Percentiles rank a stretch among this genome's conserved stretches.
These are phyloP conservation scores for Tuber brumale DNA, from an alignment of 495 filamentous ascomycete genomes.

Conservation along the genomic window DNA sequence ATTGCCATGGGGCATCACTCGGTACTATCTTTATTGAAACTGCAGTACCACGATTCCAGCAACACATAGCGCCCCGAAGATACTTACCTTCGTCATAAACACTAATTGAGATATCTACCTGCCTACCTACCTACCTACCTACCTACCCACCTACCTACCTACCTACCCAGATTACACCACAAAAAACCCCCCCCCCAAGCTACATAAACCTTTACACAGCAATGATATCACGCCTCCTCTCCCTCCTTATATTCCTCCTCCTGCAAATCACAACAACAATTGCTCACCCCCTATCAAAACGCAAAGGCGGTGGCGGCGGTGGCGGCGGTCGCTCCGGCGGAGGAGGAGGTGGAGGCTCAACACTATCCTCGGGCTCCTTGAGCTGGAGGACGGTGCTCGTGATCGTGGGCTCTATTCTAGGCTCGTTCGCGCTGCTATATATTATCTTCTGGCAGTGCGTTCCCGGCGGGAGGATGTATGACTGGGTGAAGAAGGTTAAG, in stretches of 20 bases:
- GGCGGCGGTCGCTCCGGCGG: neutral
- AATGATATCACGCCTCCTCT: neutral
- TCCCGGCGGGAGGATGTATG: neutral
- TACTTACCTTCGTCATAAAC: neutral
- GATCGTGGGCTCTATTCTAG: neutral
- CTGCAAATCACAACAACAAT: neutral
- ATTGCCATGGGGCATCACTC: neutral
- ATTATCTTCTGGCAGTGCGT: neutral
- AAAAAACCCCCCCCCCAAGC: no score
- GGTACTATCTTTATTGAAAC: neutral
- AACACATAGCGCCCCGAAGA: neutral
- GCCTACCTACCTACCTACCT: neutral
- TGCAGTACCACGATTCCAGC: neutral
- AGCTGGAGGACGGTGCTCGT: neutral
- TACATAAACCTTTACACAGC: neutral
- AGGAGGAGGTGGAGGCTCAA: neutral
- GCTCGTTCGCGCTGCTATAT: neutral
- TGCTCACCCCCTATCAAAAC: constrained; percentile 12
- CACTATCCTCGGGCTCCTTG: neutral
- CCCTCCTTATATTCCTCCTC: constrained; percentile 21
- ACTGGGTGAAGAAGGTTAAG: neutral
- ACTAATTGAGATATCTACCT: neutral
- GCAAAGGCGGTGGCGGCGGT: constrained; percentile 12
- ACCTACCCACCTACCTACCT: neutral
- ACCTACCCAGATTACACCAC: neutral